Conservation (phyloP, 2,329 filamentous ascomycete species). For the Claviceps pazoutovae region DNA sequence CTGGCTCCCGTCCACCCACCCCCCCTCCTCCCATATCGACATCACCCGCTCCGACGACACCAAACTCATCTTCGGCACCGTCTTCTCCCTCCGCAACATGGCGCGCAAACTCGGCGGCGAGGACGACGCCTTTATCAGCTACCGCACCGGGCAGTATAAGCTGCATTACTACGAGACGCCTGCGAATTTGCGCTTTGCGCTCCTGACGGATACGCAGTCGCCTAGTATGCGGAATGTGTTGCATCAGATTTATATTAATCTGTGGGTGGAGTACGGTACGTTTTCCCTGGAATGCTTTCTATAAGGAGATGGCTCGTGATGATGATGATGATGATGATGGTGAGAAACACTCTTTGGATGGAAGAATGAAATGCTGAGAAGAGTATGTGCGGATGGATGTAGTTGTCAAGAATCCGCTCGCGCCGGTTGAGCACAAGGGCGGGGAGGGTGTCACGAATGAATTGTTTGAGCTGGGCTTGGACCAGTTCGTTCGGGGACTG, state of each 20-base stretch:
- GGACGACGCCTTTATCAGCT: conserved; percentile 90
- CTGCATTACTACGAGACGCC: conserved; percentile 98
- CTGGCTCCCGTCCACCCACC: conserved; percentile 48
- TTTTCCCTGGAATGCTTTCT: conserved; percentile 5
- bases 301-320: too few relatives aligned
- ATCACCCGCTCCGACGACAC: conserved; percentile 59
- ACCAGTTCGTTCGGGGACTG: conserved; percentile 60
- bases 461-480: conserved; percentile 56
- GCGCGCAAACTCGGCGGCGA: conserved; percentile 85
- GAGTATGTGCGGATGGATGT: neutral
- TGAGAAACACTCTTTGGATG: too few relatives aligned
- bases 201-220: conserved; percentile 83
- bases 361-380: neutral
- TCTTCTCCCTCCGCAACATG: conserved; percentile 96
- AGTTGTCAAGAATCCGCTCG: conserved; percentile 60
- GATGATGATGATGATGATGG: too few relatives aligned
- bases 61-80: conserved; percentile 92
- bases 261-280: conserved; percentile 89
- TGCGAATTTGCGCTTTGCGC: conserved; percentile 87
- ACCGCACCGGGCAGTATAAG: conserved; percentile 89
- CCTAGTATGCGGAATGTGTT: conserved; percentile 86
- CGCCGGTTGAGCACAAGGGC: conserved; percentile 54
- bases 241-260: conserved; percentile 96
- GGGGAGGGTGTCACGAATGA: conserved; percentile 59
- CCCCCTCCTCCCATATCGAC: conserved; percentile 28